These are phyloP conservation scores for Kwoniella europaea DNA, from an alignment of 768 basidiomycete species.

Conservation along the genomic window DNA sequence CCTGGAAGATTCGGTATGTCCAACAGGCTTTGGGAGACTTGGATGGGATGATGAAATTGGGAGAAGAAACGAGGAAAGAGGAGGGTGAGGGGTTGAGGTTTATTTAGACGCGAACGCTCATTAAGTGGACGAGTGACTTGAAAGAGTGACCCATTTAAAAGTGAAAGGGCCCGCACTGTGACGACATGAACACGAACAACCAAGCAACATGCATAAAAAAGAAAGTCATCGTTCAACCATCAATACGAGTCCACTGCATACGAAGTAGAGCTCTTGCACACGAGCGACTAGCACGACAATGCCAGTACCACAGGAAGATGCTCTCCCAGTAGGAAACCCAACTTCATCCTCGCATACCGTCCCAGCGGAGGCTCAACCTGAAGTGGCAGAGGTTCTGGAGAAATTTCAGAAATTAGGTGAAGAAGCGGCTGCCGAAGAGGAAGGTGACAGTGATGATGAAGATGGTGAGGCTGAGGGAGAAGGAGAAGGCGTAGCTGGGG, in stretches of 20 bases:
- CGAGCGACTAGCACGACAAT: conserved; percentile 25
- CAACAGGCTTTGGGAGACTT: not conserved
- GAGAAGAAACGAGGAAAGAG: not conserved
- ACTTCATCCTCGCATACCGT: conserved; percentile 28
- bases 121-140: not conserved
- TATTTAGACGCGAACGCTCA: not conserved
- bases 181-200: not conserved
- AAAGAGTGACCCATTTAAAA: not conserved
- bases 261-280: not conserved
- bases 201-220: conserved; percentile 4
- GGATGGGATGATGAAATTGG: not conserved
- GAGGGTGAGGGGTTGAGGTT: not conserved
- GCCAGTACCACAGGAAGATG: conserved; percentile 43
- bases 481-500: conserved; percentile 30
- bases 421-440: conserved; percentile 44
- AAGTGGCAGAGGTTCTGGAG: conserved; percentile 43
- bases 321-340: conserved; percentile 28
- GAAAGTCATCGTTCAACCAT: not conserved
- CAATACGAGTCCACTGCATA: not conserved
- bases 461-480: conserved; percentile 40
- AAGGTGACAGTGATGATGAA: conserved; percentile 39
- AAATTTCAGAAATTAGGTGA: conserved; percentile 48
- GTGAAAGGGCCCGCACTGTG: not conserved
- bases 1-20: not conserved
- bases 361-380: conserved; percentile 20